Evolutionary conservation across 306 rosid genomes (phyloP), one percentile per base, ranked within the genome.

Genomic region (Quillaja saponaria): DNA sequence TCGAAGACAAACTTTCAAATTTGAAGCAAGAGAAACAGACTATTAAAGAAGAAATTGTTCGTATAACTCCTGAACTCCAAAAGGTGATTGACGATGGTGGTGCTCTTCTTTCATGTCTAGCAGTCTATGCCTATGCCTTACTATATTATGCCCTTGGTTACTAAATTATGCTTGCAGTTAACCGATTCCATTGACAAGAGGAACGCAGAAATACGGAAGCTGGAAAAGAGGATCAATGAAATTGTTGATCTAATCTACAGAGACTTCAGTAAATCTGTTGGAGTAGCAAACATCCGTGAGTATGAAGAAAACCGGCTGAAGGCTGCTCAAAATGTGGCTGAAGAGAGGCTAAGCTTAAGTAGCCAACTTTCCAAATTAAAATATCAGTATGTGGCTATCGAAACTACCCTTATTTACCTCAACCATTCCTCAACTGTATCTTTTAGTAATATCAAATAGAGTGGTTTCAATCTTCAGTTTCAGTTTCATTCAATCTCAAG

Each of bases 261-360:
- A 76, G 76, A 87, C 71, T 94, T 94, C 63, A 94, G 99, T 78
- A 76, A 66, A 77, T 83, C 96, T 25, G 96, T 94, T 70, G 97
- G 97, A 71, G 99, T 89, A 57, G 87, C 95, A 73, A 94, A 94
- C 78, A 94, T 94, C 41, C 97, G 99, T 40, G 99, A 94, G 73
- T 94, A 94, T 45, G 99, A 94, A 82, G 99, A 94, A 81, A 94
- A 94, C 55, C 90, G 76, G 73, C 97, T 94, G 49, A 80, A 90
- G 75, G 75, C 61, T 45, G 95, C 96, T 38, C 99, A 94, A 56
- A 75, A 76, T 68, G 58, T 83, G 55, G 97, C 99, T n/a, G 99
- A 94, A 49, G 96, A 94, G 73, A 85, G 99, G 82, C 86, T 94
- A 76, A 73, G 78, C 48, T 81, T 94, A 82, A 94, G 87, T 64